Evolutionary conservation across 139 green algal species (phyloP), one percentile per base, ranked within the genome.

Genomic region (Zygnema cylindricum): DNA sequence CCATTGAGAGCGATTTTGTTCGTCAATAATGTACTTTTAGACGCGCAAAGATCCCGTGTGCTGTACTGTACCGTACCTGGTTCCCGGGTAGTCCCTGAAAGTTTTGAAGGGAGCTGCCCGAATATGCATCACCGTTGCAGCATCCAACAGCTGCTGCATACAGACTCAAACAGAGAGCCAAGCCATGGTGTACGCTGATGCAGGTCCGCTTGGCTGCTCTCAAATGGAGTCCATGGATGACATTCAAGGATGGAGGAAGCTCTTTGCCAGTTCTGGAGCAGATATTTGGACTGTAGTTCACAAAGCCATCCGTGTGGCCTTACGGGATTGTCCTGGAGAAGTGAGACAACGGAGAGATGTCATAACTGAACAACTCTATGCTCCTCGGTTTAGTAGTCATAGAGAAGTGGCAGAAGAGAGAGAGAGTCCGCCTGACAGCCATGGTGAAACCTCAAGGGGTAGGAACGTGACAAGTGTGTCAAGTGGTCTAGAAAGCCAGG

Each of bases 221-320:
- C n/a, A n/a, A n/a, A 63, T 63, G 71, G 71, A 7, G 11, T 7
- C 71, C 71, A 86, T 86, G 79, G 79, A 76, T 40, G 79, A 84
- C 35, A 32, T 73, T 33, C 39, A 84, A 43, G 54, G n/a, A 32
- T 77, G 41, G 79, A 57, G 79, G 79, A 77, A 77, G 79, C 83
- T 73, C 43, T 81, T 86, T 25, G 2, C 79, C 25, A 30, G n/a
- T 3, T 86, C 79, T 36, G 79, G 79, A 32, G 79, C 33, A 33
- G 79, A 86, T 43, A 77, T 86, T n/a, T 86, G 79, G 79, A 76
- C 42, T 30, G 79, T 86, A 16, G 76, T 86, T 16, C 54, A 86
- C 33, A 33, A 55, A 16, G 33, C 79, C 25, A 43, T 86, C 0
- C 35, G 25, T 11, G 30, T 86, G 35, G 79, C 79, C 36, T 33